phyloP scores from a whole-genome alignment of 345 rosid species.

The Firmiana major region DNA sequence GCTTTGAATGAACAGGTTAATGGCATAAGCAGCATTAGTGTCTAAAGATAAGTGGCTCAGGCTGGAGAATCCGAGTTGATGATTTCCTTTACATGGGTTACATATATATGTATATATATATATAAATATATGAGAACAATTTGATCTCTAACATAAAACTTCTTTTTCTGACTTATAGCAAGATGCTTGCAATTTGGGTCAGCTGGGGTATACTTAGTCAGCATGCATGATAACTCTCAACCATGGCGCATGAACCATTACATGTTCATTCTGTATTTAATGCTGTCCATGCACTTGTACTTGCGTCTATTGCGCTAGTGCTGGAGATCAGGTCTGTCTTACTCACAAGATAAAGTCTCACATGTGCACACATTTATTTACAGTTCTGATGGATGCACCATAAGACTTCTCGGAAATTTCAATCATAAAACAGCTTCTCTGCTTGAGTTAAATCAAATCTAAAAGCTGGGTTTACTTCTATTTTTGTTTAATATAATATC shows the following conservation, averaged over 20 bases:
- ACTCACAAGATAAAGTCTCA: background rate
- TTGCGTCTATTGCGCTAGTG: slow-evolving; percentile 74
- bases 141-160: background rate
- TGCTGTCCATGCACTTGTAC: slow-evolving; percentile 59
- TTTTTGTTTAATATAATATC: background rate
- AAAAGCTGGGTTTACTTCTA: background rate
- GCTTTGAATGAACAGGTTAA: background rate
- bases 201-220: slow-evolving; percentile 63
- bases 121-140: background rate
- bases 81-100: background rate
- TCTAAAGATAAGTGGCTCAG: background rate
- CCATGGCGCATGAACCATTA: slow-evolving; percentile 77
- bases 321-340: slow-evolving; percentile 50
- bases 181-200: slow-evolving; percentile 54
- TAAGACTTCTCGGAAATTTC: background rate
- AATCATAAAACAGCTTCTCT: background rate
- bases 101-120: no score
- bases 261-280: slow-evolving; percentile 70
- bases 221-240: slow-evolving; percentile 56
- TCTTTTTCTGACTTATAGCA: background rate
- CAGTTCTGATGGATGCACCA: background rate
- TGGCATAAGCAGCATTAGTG: background rate
- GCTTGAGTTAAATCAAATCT: background rate
- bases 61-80: background rate
- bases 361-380: background rate